Evolutionary conservation across 345 rosid species (phyloP).

Genomic region (Brassica incana): DNA sequence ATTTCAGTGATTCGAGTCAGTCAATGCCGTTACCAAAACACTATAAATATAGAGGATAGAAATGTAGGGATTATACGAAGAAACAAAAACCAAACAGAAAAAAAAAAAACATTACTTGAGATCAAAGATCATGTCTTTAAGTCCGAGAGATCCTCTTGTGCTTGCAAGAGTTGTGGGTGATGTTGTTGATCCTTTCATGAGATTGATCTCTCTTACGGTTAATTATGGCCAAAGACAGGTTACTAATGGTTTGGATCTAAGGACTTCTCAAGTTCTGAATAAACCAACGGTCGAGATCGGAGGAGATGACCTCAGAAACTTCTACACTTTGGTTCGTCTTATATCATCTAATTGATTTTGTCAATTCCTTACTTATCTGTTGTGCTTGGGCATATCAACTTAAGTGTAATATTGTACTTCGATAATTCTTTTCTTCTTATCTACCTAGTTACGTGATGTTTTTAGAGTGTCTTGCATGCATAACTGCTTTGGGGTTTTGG

Average conservation of each 20-base stretch:
- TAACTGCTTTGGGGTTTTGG: too few species aligned
- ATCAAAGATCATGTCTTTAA: constrained; percentile 18
- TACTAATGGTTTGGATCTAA: constrained; percentile 35
- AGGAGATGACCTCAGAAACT: constrained; percentile 37
- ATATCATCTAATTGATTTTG: neutral
- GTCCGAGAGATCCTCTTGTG: constrained; percentile 34
- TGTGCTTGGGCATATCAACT: too few species aligned
- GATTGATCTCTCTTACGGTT: constrained; percentile 34
- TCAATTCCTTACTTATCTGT: too few species aligned
- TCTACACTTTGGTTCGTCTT: constrained; percentile 36
- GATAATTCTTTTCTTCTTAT: too few species aligned
- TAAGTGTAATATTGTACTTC: too few species aligned
- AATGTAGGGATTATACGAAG: neutral
- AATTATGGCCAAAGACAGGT: constrained; percentile 38
- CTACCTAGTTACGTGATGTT: too few species aligned
- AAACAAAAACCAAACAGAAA: neutral
- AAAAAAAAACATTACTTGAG: neutral
- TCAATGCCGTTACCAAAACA: neutral
- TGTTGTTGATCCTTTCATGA: constrained; percentile 36
- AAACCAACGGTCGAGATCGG: constrained; percentile 44
- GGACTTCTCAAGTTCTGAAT: constrained; percentile 36
- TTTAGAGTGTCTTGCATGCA: too few species aligned
- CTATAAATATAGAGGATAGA: neutral
- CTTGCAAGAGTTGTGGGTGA: constrained; percentile 40
- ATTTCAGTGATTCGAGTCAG: neutral